Conservation (phyloP, 2,329 filamentous ascomycete species). For the Cytospora leucostoma region DNA sequence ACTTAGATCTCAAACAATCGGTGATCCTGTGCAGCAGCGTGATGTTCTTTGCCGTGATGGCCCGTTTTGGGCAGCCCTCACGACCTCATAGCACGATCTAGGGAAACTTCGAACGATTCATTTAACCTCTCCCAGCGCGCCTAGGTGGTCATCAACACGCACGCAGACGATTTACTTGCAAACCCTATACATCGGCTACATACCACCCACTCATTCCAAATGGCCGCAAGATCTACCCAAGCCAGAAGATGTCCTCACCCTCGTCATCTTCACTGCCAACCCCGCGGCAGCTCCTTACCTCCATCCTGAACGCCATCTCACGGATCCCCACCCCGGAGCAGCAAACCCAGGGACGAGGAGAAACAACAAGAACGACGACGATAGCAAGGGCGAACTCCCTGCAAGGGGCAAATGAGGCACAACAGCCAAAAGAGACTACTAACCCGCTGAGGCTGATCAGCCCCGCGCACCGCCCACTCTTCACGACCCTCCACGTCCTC, state of each 20-base stretch:
- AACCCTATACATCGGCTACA: background rate
- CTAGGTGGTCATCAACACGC: too few species aligned
- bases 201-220: slow-evolving; percentile 1
- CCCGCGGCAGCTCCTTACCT: slow-evolving; percentile 49
- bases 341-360: slow-evolving; percentile 12
- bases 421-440: slow-evolving; percentile 23
- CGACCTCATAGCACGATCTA: background rate
- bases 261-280: slow-evolving; percentile 37
- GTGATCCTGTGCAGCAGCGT: background rate
- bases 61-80: background rate
- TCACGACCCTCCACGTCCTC: slow-evolving; percentile 82
- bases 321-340: slow-evolving; percentile 32
- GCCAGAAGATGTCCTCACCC: slow-evolving; percentile 18
- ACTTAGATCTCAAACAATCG: too few species aligned
- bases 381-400: background rate
- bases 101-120: background rate
- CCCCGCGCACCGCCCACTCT: slow-evolving; percentile 50
- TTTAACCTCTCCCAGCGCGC: background rate
- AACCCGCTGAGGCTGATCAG: slow-evolving; percentile 43
- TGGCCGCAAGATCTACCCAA: slow-evolving; percentile 1
- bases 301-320: slow-evolving; percentile 49
- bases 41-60: background rate
- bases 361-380: background rate
- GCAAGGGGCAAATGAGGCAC: background rate
- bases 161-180: too few species aligned